Evolutionary conservation across 352 stramenopile species (phyloP).

Genomic region (Pythium diclinum): DNA sequence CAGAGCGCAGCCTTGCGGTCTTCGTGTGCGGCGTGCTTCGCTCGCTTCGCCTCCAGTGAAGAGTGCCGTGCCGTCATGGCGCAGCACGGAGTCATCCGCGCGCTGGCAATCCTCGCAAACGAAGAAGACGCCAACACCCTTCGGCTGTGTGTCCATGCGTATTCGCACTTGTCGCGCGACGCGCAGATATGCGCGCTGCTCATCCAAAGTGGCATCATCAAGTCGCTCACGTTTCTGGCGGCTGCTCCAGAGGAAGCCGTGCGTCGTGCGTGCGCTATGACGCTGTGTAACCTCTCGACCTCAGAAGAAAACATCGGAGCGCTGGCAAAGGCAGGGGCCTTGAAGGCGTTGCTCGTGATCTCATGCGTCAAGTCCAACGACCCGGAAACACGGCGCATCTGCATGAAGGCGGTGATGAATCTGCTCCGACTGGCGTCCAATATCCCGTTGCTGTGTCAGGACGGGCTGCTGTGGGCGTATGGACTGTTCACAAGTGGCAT

Average conservation of each 20-base stretch:
- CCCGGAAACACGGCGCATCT: constrained; percentile 66
- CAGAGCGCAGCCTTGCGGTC: constrained; percentile 29
- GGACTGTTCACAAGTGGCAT: constrained; percentile 54
- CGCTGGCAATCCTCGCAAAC: constrained; percentile 48
- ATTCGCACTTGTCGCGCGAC: constrained; percentile 56
- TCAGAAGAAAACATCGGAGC: constrained; percentile 86
- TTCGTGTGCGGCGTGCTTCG: constrained; percentile 60
- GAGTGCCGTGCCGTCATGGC: constrained; percentile 54
- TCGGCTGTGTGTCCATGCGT: constrained; percentile 61
- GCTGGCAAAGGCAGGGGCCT: constrained; percentile 83
- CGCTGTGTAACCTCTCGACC: constrained; percentile 92
- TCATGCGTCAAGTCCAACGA: constrained; percentile 82
- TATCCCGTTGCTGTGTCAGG: constrained; percentile 59
- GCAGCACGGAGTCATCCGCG: constrained; percentile 42
- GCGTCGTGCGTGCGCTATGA: constrained; percentile 77
- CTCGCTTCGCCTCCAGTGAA: constrained; percentile 56
- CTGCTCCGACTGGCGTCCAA: constrained; percentile 45
- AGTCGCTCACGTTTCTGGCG: constrained; percentile 63
- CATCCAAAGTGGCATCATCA: constrained; percentile 59
- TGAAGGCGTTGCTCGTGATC: constrained; percentile 87
- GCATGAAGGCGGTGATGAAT: constrained; percentile 69
- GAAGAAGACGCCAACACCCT: constrained; percentile 53
- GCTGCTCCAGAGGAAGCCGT: constrained; percentile 69
- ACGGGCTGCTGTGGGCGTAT: constrained; percentile 71
- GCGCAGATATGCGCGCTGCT: constrained; percentile 42